Conservation (phyloP, 2,329 filamentous ascomycete genomes). For the Acrodontium crateriforme region DNA sequence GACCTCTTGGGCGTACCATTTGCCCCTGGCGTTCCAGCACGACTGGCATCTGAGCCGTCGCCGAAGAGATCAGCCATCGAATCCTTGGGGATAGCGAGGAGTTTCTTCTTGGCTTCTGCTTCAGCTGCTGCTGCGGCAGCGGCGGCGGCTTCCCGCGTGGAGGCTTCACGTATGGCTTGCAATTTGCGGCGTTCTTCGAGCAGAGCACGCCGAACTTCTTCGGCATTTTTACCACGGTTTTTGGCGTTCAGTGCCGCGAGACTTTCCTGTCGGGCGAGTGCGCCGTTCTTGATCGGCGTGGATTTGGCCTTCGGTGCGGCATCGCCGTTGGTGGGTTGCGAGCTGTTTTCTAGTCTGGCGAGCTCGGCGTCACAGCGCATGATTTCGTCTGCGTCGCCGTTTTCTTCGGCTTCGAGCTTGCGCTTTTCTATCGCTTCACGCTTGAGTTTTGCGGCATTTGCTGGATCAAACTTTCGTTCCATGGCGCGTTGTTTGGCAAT, state of each 20-base stretch:
- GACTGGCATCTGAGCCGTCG: constrained; percentile 29
- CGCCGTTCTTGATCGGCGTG: constrained; percentile 29
- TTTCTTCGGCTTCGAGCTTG: constrained; percentile 51
- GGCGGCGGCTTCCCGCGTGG: constrained; percentile 36
- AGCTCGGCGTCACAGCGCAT: constrained; percentile 37
- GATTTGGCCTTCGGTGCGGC: constrained; percentile 18
- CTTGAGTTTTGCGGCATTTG: constrained; percentile 50
- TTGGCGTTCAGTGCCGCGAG: constrained; percentile 70
- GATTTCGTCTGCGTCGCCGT: constrained; percentile 47
- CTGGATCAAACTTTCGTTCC: constrained; percentile 36
- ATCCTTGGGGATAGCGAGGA: constrained; percentile 22
- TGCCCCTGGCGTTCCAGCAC: constrained; percentile 33
- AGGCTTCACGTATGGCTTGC: constrained; percentile 35
- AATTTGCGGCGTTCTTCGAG: constrained; percentile 50
- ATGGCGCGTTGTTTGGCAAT: constrained; percentile 57
- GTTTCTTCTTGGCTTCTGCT: constrained; percentile 26
- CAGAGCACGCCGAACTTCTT: constrained; percentile 82
- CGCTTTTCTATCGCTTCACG: constrained; percentile 52
- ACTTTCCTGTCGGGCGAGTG: constrained; percentile 59
- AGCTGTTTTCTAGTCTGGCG: constrained; percentile 48
- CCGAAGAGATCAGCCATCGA: constrained; percentile 35
- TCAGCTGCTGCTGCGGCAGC: constrained; percentile 41
- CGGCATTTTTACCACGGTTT: constrained; percentile 73
- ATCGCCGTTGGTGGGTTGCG: constrained; percentile 42
- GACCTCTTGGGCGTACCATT: constrained; percentile 28